A percentile compares a stretch with the other conserved stretches of the same genome.
Evolutionary conservation across 257 asterid genomes (phyloP).

Genomic region (Knoxia roxburghii): DNA sequence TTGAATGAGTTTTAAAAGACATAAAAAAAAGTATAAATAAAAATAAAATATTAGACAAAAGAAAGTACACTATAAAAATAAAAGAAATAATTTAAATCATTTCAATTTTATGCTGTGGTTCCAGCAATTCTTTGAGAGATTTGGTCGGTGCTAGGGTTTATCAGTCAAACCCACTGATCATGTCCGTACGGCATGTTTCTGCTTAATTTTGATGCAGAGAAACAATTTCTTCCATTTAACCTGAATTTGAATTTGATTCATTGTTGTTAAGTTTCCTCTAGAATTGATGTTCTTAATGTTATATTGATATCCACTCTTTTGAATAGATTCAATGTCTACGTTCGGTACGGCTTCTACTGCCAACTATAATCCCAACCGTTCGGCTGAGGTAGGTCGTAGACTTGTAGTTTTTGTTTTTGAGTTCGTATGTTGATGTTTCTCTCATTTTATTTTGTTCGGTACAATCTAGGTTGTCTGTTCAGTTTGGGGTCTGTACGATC

Average conservation of each 20-base stretch:
- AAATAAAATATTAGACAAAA: too few relatives aligned
- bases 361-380: slow-evolving; percentile 67
- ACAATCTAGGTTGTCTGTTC: neutral
- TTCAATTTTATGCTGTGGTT: too few relatives aligned
- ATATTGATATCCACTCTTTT: neutral
- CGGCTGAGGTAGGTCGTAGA: slow-evolving; percentile 62
- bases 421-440: neutral
- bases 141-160: slow-evolving; percentile 9
- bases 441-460: neutral
- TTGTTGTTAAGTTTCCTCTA: neutral
- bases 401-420: slow-evolving; percentile 13
- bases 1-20: too few relatives aligned
- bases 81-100: too few relatives aligned
- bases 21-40: too few relatives aligned
- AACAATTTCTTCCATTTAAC: neutral
- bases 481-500: neutral
- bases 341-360: slow-evolving; percentile 43
- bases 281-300: neutral
- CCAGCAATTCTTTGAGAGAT: too few relatives aligned
- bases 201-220: neutral
- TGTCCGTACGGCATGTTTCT: neutral
- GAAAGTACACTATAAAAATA: too few relatives aligned
- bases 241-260: neutral
- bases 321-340: slow-evolving; percentile 44
- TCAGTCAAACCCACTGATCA: neutral